Evolutionary conservation across 257 asterid genomes (phyloP).

Genomic region (Dorcoceras hygrometricum): DNA sequence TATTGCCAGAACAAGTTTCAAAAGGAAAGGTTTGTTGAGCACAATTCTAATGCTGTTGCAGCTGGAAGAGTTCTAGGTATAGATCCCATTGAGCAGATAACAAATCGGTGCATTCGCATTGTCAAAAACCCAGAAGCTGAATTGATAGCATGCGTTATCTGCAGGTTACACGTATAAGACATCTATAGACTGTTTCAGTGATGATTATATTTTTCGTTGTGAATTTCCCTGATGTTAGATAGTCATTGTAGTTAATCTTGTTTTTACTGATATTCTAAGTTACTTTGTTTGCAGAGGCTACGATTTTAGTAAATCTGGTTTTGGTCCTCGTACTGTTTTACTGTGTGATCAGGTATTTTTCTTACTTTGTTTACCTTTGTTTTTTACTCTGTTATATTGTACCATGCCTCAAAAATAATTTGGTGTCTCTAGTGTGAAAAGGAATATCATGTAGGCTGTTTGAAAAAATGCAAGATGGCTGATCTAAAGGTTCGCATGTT

Average conservation of each 20-base stretch:
- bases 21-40: constrained; percentile 72
- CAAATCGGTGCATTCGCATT: constrained; percentile 79
- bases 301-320: constrained; percentile 94
- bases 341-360: constrained; percentile 88
- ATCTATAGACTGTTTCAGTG: background rate
- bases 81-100: constrained; percentile 75
- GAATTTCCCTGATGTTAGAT: background rate
- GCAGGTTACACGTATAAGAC: constrained; percentile 59
- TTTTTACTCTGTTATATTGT: constrained; percentile 8
- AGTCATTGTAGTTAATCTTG: constrained; percentile 3
- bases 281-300: constrained; percentile 62
- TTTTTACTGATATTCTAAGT: constrained; percentile 10
- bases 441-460: constrained; percentile 98
- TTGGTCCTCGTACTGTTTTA: constrained; percentile 99
- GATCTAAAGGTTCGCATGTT: constrained; percentile 74
- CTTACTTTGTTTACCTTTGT: constrained; percentile 12
- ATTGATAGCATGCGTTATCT: constrained; percentile 89
- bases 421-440: constrained; percentile 75
- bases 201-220: constrained; percentile 10
- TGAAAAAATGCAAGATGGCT: constrained; percentile 86
- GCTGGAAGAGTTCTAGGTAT: constrained; percentile 83
- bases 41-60: constrained; percentile 84
- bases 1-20: constrained; percentile 88
- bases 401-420: constrained; percentile 21
- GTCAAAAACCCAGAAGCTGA: constrained; percentile 88